phyloP scores from a whole-genome alignment of 2,329 filamentous ascomycete genomes.

The Pseudogymnoascus sp. region DNA sequence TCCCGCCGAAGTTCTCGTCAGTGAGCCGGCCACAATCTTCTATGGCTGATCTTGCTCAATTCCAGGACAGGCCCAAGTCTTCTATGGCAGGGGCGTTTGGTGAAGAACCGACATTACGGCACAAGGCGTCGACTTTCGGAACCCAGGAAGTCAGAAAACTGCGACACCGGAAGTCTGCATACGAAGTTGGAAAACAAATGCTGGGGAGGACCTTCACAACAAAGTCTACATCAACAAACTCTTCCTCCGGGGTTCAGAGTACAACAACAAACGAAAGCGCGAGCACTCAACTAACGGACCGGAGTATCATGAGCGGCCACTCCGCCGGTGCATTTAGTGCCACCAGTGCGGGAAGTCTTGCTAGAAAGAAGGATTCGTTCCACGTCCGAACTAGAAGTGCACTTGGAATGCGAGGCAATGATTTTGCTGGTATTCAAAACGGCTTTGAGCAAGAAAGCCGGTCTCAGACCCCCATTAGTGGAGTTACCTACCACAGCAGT shows the following conservation, averaged over 20 bases:
- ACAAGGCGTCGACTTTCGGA: background rate
- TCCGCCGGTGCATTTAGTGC: constrained; percentile 89
- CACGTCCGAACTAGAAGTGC: constrained; percentile 55
- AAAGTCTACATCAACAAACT: constrained; percentile 76
- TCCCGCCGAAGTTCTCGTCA: constrained; percentile 37
- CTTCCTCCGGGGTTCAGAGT: constrained; percentile 65
- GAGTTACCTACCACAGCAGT: constrained; percentile 85
- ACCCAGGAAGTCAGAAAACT: constrained; percentile 33
- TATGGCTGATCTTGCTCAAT: constrained; percentile 26
- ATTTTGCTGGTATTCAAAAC: constrained; percentile 21
- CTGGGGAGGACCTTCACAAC: constrained; percentile 78
- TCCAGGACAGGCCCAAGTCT: constrained; percentile 49
- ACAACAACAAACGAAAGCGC: constrained; percentile 55
- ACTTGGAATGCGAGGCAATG: constrained; percentile 49
- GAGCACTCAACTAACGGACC: constrained; percentile 69
- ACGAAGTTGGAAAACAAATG: constrained; percentile 63
- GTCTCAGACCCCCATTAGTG: constrained; percentile 60
- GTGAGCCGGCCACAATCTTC: constrained; percentile 9
- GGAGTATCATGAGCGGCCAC: constrained; percentile 86
- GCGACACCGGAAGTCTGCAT: constrained; percentile 64
- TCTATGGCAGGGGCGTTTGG: constrained; percentile 41
- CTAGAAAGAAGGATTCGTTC: constrained; percentile 54
- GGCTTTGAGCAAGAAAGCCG: constrained; percentile 40
- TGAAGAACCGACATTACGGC: constrained; percentile 27
- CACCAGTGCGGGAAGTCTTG: constrained; percentile 89